phyloP scores from a whole-genome alignment of 1,284 basidiomycete genomes.

The Trametes polyzona region DNA sequence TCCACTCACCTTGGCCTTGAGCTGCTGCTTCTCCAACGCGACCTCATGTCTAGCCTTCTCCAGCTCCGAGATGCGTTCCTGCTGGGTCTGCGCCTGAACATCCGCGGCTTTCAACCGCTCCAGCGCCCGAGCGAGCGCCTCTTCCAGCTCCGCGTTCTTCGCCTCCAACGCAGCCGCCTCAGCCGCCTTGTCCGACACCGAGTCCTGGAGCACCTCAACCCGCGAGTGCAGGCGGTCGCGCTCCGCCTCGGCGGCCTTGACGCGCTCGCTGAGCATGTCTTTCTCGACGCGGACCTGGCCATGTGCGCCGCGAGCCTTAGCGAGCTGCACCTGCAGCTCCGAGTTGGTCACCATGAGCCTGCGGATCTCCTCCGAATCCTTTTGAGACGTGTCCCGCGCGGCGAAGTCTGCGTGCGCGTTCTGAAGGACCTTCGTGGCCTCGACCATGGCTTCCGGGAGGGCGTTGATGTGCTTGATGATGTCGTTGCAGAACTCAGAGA shows the following conservation, averaged over 20 bases:
- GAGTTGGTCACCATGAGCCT: constrained; percentile 54
- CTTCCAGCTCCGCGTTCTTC: constrained; percentile 66
- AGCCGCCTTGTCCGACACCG: constrained; percentile 46
- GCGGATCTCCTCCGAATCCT: constrained; percentile 71
- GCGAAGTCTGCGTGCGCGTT: constrained; percentile 64
- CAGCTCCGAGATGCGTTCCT: constrained; percentile 60
- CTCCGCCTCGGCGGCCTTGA: constrained; percentile 62
- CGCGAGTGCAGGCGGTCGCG: constrained; percentile 59
- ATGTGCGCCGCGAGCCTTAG: constrained; percentile 74
- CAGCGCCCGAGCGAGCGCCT: constrained; percentile 69
- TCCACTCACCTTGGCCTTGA: constrained; percentile 60
- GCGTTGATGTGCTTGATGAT: constrained; percentile 55
- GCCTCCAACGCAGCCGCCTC: constrained; percentile 54
- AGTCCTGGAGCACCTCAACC: constrained; percentile 55
- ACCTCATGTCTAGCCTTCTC: constrained; percentile 63
- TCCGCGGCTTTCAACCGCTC: constrained; percentile 73
- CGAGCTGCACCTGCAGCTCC: constrained; percentile 70
- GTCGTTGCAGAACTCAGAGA: constrained; percentile 53
- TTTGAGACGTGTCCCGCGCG: constrained; percentile 56
- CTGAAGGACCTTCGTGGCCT: constrained; percentile 59
- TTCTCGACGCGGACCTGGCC: constrained; percentile 83
- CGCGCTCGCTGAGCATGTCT: constrained; percentile 66
- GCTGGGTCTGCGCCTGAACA: constrained; percentile 58
- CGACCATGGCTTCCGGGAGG: constrained; percentile 61
- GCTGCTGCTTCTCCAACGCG: constrained; percentile 52